Evolutionary conservation across 352 stramenopile genomes (phyloP), one percentile per base, ranked within the genome.

Genomic region (Pythium diclinum): DNA sequence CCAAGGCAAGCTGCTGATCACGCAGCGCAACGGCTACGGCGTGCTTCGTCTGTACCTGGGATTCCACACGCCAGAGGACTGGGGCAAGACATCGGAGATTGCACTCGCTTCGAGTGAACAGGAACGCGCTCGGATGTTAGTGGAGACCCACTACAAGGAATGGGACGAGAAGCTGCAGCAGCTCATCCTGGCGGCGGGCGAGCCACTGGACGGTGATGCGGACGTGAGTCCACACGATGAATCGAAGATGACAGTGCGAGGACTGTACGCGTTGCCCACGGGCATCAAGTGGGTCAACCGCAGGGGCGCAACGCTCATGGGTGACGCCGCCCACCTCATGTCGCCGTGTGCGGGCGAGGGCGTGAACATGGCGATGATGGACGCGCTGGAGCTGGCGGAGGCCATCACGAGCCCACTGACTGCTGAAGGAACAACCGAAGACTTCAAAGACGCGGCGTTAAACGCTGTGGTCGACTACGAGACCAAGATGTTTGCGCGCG

Each of bases 311-410:
- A 72, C 72, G 21, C 25, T 78, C 8, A 63, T 76, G 25, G 72
- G 72, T 38, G 72, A 76, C 58, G 72, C 72, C 5, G 68, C 72
- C 28, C 72, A 78, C 53, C 30, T 78, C 19, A 78, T 78, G 72
- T 72, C 72, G 14, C 72, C 72, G 16, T 78, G 67, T 30, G 72
- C 72, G 0, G 65, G 72, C 10, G 65, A 76, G 16, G 72, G 72
- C 11, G 72, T 73, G n/a, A 78, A 76, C 51, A 67, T 61, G 33
- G 72, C 68, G 13, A 70, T 78, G 58, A 36, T 69, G 2, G 68
- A 78, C 52, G 65, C 60, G 1, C 14, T 71, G 13, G 44, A 69
- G 16, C 58, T 78, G n/a, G 64, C 63, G 6, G 17, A 62, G 14
- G 49, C 49, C 19, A 16, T 70, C 14, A 44, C 14, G 0, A 9